Base-by-base conservation (phyloP, 139 green algal genomes). In the Chlorella ohadii region DNA sequence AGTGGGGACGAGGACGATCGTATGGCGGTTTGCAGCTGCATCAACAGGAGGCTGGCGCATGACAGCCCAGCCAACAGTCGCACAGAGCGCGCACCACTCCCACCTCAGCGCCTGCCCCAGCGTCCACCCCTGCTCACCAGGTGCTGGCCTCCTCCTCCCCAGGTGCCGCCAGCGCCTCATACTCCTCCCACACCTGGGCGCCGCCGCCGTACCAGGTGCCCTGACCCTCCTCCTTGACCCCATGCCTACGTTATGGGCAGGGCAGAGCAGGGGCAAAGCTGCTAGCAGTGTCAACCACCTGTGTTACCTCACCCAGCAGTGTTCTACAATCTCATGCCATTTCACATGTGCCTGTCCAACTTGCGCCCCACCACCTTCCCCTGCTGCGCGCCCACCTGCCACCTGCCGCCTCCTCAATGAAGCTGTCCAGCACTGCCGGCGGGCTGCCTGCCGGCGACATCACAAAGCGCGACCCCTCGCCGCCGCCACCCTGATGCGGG, bases 391-490 rank as follows among this genome's bases (percentile, higher is more conserved):
- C 64, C 31, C 64, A 41, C 31, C 34, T 71, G 28, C 28, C 2
- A 5, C 63, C 51, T 22, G 51, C 12, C 51, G 51, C 41, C 34
- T 31, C 36, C 27, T 28, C 9, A 34, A 82, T 11, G 36, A 72
- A 71, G 13, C 61, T 51, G 28, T 66, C 57, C 28, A 72, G 36
- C 76, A 82, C 23, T 12, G 76, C 57, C 13, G 76, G 76, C 12
- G 76, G 76, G 38, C 76, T 82, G 76, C 76, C 76, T 27, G 76
- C 76, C 15, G 76, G 76, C 13, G 76, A 82, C 76, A 82, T 82
- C 9, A 36, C 63, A 23, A 56, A 72, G 31, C 36, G 13, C 0
- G 36, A 9, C 2, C 15, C 27, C 12, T n/a, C n/a, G n/a, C 23
- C 11, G 27, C 70, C 27, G 19, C 33, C 41, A 13, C 56, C 55